Base-by-base conservation (phyloP, 2,329 filamentous ascomycete genomes). In the Thelonectria blattea region DNA sequence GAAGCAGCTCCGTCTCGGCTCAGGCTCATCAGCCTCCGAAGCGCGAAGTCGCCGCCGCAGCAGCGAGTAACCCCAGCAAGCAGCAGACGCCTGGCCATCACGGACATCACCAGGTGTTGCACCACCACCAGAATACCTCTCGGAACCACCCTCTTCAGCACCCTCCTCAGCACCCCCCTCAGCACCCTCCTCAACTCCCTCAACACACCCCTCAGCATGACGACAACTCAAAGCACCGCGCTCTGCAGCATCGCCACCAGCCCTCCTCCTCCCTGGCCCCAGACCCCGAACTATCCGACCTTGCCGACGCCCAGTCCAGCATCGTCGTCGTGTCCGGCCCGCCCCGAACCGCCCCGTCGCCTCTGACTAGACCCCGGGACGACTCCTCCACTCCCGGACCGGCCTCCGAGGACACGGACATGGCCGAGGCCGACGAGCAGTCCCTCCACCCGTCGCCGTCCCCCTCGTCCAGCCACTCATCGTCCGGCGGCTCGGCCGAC, bases 381-480 rank as follows among this genome's bases (percentile, higher is more conserved):
- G 47, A 49, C 49, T 60, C 59, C 50, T 61, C 60, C 48, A 63
- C 67, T 27, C 53, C 63, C 4, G 60, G 54, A 37, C 64, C 68
- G 34, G 47, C 48, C 30, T 63, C 63, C 43, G 63, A 68, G 30
- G 67, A 70, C 51, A 65, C 62, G 53, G 64, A 67, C 56, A 71
- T 71, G 68, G 56, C 52, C 12, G 68, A 67, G 48, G 61, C 50
- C 53, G 69, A 68, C 18, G 67, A 72, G 37, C 60, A 63, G 48
- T 47, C 41, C 20, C 47, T 62, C 5, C 61, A 67, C 22, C 62
- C 65, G 39, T 67, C 67, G 1, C 61, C 64, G 1, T 65, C 67
- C 43, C 52, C 63, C 0, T 67, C 69, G 6, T 63, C 69, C 2
- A 62, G 65, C 1, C 58, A 63, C 6, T 66, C 65, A 6, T 65